Evolutionary conservation across 2,329 filamentous ascomycete genomes (phyloP).

Genomic region (Fusarium chlamydosporum): DNA sequence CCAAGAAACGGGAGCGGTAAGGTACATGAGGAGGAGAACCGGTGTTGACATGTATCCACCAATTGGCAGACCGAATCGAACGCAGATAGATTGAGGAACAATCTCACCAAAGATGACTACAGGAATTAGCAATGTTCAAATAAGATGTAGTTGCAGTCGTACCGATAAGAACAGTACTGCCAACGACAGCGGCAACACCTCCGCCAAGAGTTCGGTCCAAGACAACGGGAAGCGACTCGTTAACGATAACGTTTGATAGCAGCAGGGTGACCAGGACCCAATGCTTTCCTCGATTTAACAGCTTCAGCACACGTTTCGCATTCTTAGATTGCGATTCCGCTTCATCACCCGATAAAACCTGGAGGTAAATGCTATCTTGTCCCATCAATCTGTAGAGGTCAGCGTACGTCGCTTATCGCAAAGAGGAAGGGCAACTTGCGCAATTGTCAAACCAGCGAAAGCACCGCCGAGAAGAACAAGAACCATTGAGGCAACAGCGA

Average conservation of each 20-base stretch:
- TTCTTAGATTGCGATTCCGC: conserved; percentile 89
- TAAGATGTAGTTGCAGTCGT: conserved; percentile 53
- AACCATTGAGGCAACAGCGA: conserved; percentile 81
- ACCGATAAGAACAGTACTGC: conserved; percentile 95
- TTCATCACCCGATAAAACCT: conserved; percentile 89
- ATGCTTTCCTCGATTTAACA: conserved; percentile 92
- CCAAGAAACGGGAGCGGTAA: conserved; percentile 91
- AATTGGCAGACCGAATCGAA: conserved; percentile 94
- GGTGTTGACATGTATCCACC: conserved; percentile 93
- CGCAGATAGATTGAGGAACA: conserved; percentile 94
- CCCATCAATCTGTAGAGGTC: conserved; percentile 66
- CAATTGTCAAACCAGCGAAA: conserved; percentile 94
- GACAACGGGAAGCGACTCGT: conserved; percentile 95
- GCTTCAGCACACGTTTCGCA: conserved; percentile 81
- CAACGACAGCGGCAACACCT: conserved; percentile 92
- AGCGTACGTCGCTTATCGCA: conserved; percentile 38
- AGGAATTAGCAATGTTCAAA: conserved; percentile 39
- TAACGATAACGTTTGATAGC: conserved; percentile 96
- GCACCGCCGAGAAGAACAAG: conserved; percentile 91
- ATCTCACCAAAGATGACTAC: conserved; percentile 98
- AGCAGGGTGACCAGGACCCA: conserved; percentile 97
- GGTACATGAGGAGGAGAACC: conserved; percentile 90
- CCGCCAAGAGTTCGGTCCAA: conserved; percentile 94
- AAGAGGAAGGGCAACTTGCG: conserved; percentile 64
- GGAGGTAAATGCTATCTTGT: conserved; percentile 95